Conservation (phyloP, 352 stramenopile species). For the Pythium chondricola region DNA sequence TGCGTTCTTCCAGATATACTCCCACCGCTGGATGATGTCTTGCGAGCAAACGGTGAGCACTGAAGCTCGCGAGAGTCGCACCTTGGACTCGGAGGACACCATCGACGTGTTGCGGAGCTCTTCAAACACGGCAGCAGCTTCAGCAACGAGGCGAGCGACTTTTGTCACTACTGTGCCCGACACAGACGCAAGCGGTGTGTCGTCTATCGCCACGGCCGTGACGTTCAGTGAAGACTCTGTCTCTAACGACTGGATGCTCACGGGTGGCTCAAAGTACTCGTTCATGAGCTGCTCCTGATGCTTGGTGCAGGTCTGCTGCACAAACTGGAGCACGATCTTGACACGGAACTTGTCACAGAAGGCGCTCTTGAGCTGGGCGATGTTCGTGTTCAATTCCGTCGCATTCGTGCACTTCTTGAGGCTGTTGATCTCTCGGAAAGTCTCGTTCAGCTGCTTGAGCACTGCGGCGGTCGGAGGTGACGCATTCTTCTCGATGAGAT, state of each 20-base stretch:
- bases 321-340: conserved; percentile 53
- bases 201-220: background rate
- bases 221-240: conserved; percentile 19
- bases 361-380: conserved; percentile 44
- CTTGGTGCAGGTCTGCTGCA: conserved; percentile 34
- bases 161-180: conserved; percentile 20
- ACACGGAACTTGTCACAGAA: conserved; percentile 66
- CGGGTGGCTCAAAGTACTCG: conserved; percentile 57
- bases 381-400: conserved; percentile 55
- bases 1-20: conserved; percentile 45
- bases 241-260: conserved; percentile 30
- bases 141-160: conserved; percentile 33
- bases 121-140: conserved; percentile 47
- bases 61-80: conserved; percentile 37
- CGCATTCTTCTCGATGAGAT: conserved; percentile 43
- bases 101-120: conserved; percentile 58
- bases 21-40: conserved; percentile 45
- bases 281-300: conserved; percentile 35
- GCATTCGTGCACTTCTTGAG: conserved; percentile 65
- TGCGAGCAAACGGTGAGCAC: conserved; percentile 41
- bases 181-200: background rate
- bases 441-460: conserved; percentile 54
- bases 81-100: conserved; percentile 65
- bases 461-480: conserved; percentile 29
- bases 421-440: conserved; percentile 57